These are phyloP conservation scores for Prunus padus DNA, from an alignment of 306 rosid genomes.

Conservation along the genomic window DNA sequence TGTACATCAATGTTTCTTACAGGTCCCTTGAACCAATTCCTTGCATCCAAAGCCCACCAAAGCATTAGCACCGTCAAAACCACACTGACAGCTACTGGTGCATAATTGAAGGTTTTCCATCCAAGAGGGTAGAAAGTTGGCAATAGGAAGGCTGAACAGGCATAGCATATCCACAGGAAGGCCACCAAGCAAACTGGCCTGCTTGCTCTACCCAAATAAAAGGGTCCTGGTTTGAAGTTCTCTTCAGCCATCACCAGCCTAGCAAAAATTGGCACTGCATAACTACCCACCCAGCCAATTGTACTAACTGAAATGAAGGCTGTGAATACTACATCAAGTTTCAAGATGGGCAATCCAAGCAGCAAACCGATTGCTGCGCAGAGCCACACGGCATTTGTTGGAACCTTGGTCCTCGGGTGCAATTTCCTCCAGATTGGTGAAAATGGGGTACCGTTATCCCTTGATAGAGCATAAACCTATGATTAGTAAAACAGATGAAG, in stretches of 20 bases:
- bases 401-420: constrained; percentile 21
- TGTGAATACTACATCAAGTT: constrained; percentile 18
- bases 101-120: constrained; percentile 26
- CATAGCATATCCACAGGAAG: constrained; percentile 26
- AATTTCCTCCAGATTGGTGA: constrained; percentile 26
- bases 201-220: constrained; percentile 29
- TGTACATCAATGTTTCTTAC: constrained; percentile 26
- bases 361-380: constrained; percentile 22
- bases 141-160: constrained; percentile 26
- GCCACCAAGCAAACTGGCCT: constrained; percentile 27
- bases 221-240: constrained; percentile 32
- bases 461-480: constrained; percentile 24
- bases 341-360: constrained; percentile 30
- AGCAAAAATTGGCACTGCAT: constrained; percentile 26
- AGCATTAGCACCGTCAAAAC: constrained; percentile 24
- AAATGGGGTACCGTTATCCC: constrained; percentile 20
- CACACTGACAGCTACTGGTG: constrained; percentile 11
- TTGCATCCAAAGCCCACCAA: constrained; percentile 28
- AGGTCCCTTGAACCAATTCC: constrained; percentile 37
- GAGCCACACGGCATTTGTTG: constrained; percentile 29
- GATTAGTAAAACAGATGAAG: not conserved
- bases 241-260: constrained; percentile 26
- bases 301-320: constrained; percentile 26
- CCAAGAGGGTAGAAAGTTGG: constrained; percentile 17
- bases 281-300: constrained; percentile 25